Percentiles rank a stretch among this genome's conserved stretches.
These are phyloP conservation scores for Metschnikowia reukaufii DNA, from an alignment of 805 yeast species.

Conservation along the genomic window DNA sequence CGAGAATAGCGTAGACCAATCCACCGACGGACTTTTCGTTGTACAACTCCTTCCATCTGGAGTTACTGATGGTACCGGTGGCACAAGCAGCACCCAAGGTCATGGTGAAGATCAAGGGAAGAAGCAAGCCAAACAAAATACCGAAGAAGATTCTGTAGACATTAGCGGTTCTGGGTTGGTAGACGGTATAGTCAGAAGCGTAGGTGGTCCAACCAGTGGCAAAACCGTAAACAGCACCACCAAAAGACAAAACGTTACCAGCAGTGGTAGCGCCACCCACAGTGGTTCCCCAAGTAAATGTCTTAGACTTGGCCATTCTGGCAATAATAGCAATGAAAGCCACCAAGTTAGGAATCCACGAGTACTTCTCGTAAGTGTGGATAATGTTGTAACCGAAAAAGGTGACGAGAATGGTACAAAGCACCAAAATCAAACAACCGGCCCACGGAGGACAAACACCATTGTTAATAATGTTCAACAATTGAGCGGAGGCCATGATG, in stretches of 20 bases:
- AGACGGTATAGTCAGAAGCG: conserved; percentile 89
- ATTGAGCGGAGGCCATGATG: conserved; percentile 84
- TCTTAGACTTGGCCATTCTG: conserved; percentile 65
- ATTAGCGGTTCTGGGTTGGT: conserved; percentile 69
- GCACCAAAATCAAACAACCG: conserved; percentile 72
- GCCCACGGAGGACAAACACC: conserved; percentile 83
- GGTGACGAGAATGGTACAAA: conserved; percentile 68
- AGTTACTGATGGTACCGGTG: conserved; percentile 54
- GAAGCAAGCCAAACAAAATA: conserved; percentile 59
- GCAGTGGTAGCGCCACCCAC: conserved; percentile 65
- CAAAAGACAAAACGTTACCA: conserved; percentile 75
- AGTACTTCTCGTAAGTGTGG: conserved; percentile 78
- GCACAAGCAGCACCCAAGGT: conserved; percentile 85
- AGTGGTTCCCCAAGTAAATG: conserved; percentile 43
- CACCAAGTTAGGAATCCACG: conserved; percentile 81
- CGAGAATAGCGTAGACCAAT: conserved; percentile 73
- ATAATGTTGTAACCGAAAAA: conserved; percentile 83
- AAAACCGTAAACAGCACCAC: conserved; percentile 81
- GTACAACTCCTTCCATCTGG: conserved; percentile 52
- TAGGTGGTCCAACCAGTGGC: conserved; percentile 95
- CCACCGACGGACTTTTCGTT: conserved; percentile 69
- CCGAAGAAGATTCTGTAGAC: conserved; percentile 60
- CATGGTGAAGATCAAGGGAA: conserved; percentile 72
- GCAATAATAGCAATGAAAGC: conserved; percentile 78
- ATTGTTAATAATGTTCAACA: conserved; percentile 72